Evolutionary conservation across 73 alveolate genomes (phyloP).

Genomic region (Paramecium primaurelia): DNA sequence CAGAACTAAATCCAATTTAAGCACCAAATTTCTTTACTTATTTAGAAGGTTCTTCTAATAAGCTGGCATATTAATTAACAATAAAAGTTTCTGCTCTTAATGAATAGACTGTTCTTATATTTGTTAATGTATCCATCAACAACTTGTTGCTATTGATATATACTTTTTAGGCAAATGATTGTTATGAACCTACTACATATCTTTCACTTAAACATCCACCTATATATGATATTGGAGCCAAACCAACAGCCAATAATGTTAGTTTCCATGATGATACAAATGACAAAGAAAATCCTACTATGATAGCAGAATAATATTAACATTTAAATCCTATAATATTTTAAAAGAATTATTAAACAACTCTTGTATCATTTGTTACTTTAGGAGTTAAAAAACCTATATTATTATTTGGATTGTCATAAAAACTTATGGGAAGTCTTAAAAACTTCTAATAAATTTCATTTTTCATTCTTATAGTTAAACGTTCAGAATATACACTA

Average conservation of each 20-base stretch:
- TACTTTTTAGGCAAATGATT: background rate
- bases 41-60: background rate
- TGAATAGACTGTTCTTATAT: constrained; percentile 56
- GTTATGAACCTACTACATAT: background rate
- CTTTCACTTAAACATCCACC: background rate
- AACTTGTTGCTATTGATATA: constrained; percentile 28
- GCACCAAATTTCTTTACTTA: constrained; percentile 12
- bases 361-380: constrained; percentile 6
- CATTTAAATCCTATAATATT: constrained; percentile 21
- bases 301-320: background rate
- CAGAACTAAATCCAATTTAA: constrained; percentile 16
- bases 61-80: background rate
- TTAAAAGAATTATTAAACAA: background rate
- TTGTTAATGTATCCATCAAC: background rate
- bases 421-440: constrained; percentile 33
- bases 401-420: constrained; percentile 28
- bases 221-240: constrained; percentile 15
- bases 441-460: constrained; percentile 4
- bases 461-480: constrained; percentile 64
- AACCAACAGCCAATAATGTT: constrained; percentile 43
- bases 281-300: constrained; percentile 29
- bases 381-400: constrained; percentile 46
- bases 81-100: background rate
- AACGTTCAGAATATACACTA: constrained; percentile 46
- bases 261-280: constrained; percentile 29